Evolutionary conservation across 1,284 basidiomycete genomes (phyloP), one percentile per base, ranked within the genome.

Genomic region (Cryptococcus neoformans): DNA sequence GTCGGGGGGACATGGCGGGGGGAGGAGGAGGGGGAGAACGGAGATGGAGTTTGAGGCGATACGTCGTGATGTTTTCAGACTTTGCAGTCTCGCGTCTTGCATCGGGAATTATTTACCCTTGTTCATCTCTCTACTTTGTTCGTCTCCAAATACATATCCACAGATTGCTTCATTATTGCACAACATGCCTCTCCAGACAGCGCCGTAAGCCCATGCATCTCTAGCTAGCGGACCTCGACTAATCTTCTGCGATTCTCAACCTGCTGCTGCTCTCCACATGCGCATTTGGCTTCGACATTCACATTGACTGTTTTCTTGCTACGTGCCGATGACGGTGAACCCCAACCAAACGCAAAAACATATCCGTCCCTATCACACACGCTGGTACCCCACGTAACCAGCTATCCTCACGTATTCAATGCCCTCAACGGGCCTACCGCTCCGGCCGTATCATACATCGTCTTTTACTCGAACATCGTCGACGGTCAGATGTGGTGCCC

Each of bases 401-500:
- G 73, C 21, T 73, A 64, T 51, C 74, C 76, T 0, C 74, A 75
- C 58, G 66, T 70, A 39, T 62, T 75, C 49, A 74, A 72, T 61
- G 55, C 62, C 12, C 66, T 78, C 47, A 67, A 64, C 54, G 69
- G 69, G 8, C 67, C 74, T 3, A 66, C 73, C 2, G 64, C 71
- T 11, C 68, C 72, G 2, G 58, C 68, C 37, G 64, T 68, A 39
- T 65, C 72, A 35, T 79, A 62, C 57, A 65, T 79, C 57, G 61
- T 79, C 58, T 79, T 79, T 65, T 78, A 77, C 68, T 74, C 77
- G 6, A 60, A 65, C n/a, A 55, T 75, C 47, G 72, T 73, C 35
- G 65, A 77, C 7, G 77, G 77, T 6, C 60, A 71, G 54, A 77
- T 78, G 72, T 80, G 79, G 79, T 80, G 79, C 62, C 75, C 76